Percentiles rank a stretch among this genome's conserved stretches.
These are phyloP conservation scores for Sanguinoderma infundibulare DNA, from an alignment of 1,284 basidiomycete species.

Conservation along the genomic window DNA sequence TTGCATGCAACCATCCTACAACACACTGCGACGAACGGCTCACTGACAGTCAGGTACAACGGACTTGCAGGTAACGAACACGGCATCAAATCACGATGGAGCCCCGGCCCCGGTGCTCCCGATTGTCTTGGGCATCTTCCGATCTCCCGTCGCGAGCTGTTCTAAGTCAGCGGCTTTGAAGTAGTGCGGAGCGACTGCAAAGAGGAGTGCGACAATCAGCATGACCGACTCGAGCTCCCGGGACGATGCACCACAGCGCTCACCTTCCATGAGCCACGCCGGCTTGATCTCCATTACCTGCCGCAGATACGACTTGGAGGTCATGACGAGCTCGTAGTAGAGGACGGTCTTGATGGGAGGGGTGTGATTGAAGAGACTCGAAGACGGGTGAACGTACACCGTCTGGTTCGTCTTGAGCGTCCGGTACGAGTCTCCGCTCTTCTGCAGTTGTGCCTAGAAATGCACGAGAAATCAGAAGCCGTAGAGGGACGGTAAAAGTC, in stretches of 20 bases:
- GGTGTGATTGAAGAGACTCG: constrained; percentile 92
- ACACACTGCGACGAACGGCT: not conserved
- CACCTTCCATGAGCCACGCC: constrained; percentile 91
- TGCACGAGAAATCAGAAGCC: not conserved
- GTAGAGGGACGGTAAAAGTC: not conserved
- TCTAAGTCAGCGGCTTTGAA: constrained; percentile 91
- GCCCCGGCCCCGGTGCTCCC: constrained; percentile 36
- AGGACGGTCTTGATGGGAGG: constrained; percentile 90
- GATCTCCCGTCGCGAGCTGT: constrained; percentile 79
- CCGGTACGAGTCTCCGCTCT: constrained; percentile 91
- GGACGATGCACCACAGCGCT: constrained; percentile 48
- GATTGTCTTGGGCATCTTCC: constrained; percentile 86
- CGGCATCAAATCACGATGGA: constrained; percentile 3
- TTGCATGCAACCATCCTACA: not conserved
- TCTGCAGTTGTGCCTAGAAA: constrained; percentile 80
- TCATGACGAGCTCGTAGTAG: constrained; percentile 95
- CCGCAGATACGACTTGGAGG: constrained; percentile 85
- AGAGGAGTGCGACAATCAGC: not conserved
- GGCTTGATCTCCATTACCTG: constrained; percentile 99
- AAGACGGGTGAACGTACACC: constrained; percentile 96
- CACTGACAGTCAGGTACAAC: not conserved
- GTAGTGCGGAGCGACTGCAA: constrained; percentile 88
- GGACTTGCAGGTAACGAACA: not conserved
- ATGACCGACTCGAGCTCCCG: not conserved
- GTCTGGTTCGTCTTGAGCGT: constrained; percentile 95